Percentiles rank a stretch among this genome's conserved stretches.
These are phyloP conservation scores for Russula sp. DNA, from an alignment of 768 basidiomycete species.

Conservation along the genomic window DNA sequence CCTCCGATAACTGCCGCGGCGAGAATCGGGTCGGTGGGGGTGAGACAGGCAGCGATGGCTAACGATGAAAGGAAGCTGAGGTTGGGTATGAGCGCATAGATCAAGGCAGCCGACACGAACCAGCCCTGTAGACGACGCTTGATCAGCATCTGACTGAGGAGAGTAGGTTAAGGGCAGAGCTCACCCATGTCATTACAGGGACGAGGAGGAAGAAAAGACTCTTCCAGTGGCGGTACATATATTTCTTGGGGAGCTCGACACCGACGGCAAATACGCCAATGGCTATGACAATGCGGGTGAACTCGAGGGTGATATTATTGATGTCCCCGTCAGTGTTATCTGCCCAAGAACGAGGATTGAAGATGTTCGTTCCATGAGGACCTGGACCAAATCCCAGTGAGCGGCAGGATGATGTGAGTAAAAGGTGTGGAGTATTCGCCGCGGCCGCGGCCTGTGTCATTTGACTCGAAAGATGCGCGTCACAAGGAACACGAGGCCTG, in stretches of 20 bases:
- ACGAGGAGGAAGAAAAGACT: conserved; percentile 79
- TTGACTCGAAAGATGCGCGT: not conserved
- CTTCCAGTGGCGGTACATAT: conserved; percentile 90
- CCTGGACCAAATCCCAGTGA: conserved; percentile 38
- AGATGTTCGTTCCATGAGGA: conserved; percentile 75
- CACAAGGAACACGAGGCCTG: not conserved
- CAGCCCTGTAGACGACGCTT: conserved; percentile 51
- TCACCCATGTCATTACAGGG: conserved; percentile 79
- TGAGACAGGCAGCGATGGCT: conserved; percentile 87
- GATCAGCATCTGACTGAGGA: not conserved
- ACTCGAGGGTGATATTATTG: conserved; percentile 84
- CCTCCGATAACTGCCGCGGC: conserved; percentile 92
- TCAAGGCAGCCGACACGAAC: conserved; percentile 88
- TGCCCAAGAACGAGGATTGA: conserved; percentile 79
- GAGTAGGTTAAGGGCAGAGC: conserved; percentile 28
- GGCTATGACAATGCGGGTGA: conserved; percentile 87
- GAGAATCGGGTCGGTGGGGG: conserved; percentile 91
- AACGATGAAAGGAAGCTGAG: conserved; percentile 86
- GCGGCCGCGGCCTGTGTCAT: not conserved
- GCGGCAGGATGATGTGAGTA: not conserved
- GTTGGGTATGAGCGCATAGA: conserved; percentile 86
- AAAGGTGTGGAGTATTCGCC: not conserved
- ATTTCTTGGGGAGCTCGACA: conserved; percentile 94
- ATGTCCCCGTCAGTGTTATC: conserved; percentile 38
- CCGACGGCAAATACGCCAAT: conserved; percentile 98